Base-by-base conservation (phyloP, 192 early-diverging fungal species). In the Martensiomyces pterosporus region DNA sequence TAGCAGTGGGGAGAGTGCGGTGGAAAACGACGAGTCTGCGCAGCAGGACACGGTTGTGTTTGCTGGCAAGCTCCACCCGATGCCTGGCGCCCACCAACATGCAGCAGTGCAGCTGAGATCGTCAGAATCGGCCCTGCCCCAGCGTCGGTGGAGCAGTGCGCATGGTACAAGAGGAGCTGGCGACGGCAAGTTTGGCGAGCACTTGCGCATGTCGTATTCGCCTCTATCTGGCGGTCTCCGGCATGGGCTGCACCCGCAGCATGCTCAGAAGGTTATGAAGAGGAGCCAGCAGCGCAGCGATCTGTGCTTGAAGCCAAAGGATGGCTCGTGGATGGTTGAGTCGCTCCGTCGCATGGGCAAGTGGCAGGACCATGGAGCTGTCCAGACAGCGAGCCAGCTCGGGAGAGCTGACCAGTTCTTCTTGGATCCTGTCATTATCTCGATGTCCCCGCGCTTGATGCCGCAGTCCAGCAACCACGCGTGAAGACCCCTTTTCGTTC, bases 311-410 rank as follows among this genome's bases (percentile, higher is more conserved):
- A 55, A 53, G 29, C 23, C 29, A 26, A 60, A 60, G 29, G 62
- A 65, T 10, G 55, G 47, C 52, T 5, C 51, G 52, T 62, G 62
- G 4, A 72, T 72, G 68, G 54, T 72, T n/a, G 68, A 64, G 52
- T 60, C 68, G 5, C 54, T 72, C 32, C 57, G 61, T 18, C 68
- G 62, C 32, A 73, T 73, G 69, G 69, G 62, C 35, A 73, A 73
- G 42, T 52, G 47, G 56, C 62, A 54, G 24, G 54, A 50, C 21
- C n/a, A n/a, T n/a, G n/a, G n/a, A n/a, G n/a, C n/a, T n/a, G n/a
- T n/a, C n/a, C n/a, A n/a, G n/a, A 25, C 39, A 1, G 21, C 47
- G 12, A 37, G 41, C 29, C 42, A 55, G 15, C 21, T 39, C 36
- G 40, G 24, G 41, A 35, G 54, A 10, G 52, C 65, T 1, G 58